Conservation (phyloP, 2,329 filamentous ascomycete genomes). For the Annulohypoxylon truncatum region DNA sequence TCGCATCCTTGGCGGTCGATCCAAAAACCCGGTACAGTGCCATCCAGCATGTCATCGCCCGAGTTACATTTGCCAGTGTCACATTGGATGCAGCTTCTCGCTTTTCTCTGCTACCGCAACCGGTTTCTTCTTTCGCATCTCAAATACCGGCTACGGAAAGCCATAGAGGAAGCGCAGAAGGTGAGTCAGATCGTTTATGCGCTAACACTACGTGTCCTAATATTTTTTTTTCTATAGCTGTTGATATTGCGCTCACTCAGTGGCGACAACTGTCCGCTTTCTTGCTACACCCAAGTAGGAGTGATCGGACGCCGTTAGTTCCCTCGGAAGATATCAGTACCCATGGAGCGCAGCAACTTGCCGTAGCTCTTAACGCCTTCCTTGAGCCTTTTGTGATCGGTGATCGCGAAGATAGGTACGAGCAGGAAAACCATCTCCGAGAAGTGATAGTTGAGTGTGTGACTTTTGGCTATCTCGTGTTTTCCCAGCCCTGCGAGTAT, state of each 20-base stretch:
- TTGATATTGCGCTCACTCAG: constrained; percentile 52
- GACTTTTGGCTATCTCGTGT: constrained; percentile 55
- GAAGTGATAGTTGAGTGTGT: constrained; percentile 55
- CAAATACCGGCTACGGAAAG: constrained; percentile 47
- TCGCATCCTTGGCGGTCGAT: constrained; percentile 50
- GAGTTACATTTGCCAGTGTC: constrained; percentile 52
- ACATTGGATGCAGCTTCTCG: constrained; percentile 44
- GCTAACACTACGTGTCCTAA: background rate
- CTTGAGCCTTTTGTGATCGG: constrained; percentile 50
- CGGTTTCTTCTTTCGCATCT: constrained; percentile 49
- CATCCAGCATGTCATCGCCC: constrained; percentile 55
- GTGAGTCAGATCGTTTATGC: constrained; percentile 43
- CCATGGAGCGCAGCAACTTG: constrained; percentile 50
- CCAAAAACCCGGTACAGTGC: constrained; percentile 49
- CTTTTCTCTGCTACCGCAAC: constrained; percentile 53
- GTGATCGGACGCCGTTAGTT: constrained; percentile 52
- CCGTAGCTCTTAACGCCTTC: constrained; percentile 51
- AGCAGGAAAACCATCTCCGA: constrained; percentile 55
- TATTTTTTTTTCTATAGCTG: constrained; percentile 35
- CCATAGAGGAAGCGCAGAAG: constrained; percentile 43
- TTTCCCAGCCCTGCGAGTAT: constrained; percentile 58
- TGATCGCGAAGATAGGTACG: constrained; percentile 43
- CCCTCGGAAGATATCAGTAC: constrained; percentile 47
- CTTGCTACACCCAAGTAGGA: constrained; percentile 55
- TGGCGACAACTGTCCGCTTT: constrained; percentile 59